Base-by-base conservation (phyloP, 805 yeast species). In the Spathaspora passalidarum region DNA sequence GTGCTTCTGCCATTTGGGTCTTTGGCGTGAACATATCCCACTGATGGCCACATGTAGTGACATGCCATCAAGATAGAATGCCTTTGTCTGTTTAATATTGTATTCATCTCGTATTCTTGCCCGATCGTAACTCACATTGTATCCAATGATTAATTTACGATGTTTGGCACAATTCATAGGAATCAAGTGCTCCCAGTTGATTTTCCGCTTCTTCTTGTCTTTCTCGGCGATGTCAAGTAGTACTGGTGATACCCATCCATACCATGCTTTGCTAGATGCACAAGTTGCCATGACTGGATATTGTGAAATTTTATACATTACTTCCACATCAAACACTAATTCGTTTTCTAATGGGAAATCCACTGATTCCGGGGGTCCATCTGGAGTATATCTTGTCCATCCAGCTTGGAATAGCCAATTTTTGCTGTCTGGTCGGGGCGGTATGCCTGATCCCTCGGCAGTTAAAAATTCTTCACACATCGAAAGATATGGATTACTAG, bases 161-260 rank as follows among this genome's bases (percentile, higher is more conserved):
- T 55, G 56, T 2, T 56, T 49, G 20, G 61, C 49, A 0, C 82
- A 71, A 50, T 87, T 81, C 60, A 92, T 60, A 0, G 98, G 97
- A 0, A 95, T 80, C 44, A 95, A 65, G 54, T 89, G 96, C 23
- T 83, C 76, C 58, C 61, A 69, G 45, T 68, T 66, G 21, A 54
- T 17, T 13, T 45, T 36, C 19, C 13, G 51, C 44, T 17, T 19
- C 8, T 11, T 21, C 20, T 3, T 57, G 2, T 62, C 54, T 5
- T 70, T 66, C 2, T 48, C 35, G 2, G 81, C 66, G 41, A 79
- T 81, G 2, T 77, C 78, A 1, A 86, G 74, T 17, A 94, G 62
- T 60, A 76, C 82, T 0, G 99, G 99, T 0, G 96, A 89, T 7
- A 89, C 82, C 99, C 99, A 94, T 0, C 84, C 82, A 59, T 91